Evolutionary conservation across 2,329 filamentous ascomycete genomes (phyloP).

Genomic region (Calonectria pseudoturangicola): DNA sequence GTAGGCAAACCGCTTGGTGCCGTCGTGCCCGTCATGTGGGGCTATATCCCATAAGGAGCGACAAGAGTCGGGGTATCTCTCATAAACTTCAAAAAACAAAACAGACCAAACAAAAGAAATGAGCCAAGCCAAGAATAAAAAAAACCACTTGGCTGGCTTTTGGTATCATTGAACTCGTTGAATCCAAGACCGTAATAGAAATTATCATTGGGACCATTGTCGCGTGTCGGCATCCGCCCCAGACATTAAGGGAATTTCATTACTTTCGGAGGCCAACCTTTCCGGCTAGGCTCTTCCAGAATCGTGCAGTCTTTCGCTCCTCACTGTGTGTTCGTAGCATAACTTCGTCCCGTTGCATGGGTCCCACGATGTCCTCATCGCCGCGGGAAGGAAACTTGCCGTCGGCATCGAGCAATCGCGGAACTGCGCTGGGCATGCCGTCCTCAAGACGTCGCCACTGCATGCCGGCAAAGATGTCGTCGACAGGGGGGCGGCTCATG

Average conservation of each 20-base stretch:
- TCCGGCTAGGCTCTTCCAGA: slow-evolving; percentile 69
- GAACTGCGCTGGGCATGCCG: slow-evolving; percentile 78
- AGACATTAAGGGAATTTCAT: slow-evolving; percentile 34
- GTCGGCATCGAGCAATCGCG: slow-evolving; percentile 80
- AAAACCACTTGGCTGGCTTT: slow-evolving; percentile 37
- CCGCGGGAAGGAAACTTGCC: slow-evolving; percentile 93
- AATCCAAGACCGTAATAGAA: slow-evolving; percentile 50
- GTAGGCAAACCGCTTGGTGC: slow-evolving; percentile 42
- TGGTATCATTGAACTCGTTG: slow-evolving; percentile 49
- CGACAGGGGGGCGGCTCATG: slow-evolving; percentile 57
- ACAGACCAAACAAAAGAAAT: slow-evolving; percentile 47
- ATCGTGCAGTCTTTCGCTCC: slow-evolving; percentile 66
- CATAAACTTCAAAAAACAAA: slow-evolving; percentile 37
- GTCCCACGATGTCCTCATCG: slow-evolving; percentile 94
- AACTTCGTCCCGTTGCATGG: slow-evolving; percentile 82
- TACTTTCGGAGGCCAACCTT: slow-evolving; percentile 63
- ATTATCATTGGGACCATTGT: slow-evolving; percentile 44
- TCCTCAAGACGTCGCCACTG: slow-evolving; percentile 71
- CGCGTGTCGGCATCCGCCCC: slow-evolving; percentile 27
- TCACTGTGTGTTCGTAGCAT: slow-evolving; percentile 70
- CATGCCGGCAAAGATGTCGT: slow-evolving; percentile 64
- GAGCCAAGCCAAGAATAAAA: slow-evolving; percentile 36
- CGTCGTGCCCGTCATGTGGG: slow-evolving; percentile 50
- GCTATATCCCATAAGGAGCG: slow-evolving; percentile 50
- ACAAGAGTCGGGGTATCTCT: slow-evolving; percentile 56